Evolutionary conservation across 1,284 basidiomycete species (phyloP).

Genomic region (Apiotrichum laibachii): DNA sequence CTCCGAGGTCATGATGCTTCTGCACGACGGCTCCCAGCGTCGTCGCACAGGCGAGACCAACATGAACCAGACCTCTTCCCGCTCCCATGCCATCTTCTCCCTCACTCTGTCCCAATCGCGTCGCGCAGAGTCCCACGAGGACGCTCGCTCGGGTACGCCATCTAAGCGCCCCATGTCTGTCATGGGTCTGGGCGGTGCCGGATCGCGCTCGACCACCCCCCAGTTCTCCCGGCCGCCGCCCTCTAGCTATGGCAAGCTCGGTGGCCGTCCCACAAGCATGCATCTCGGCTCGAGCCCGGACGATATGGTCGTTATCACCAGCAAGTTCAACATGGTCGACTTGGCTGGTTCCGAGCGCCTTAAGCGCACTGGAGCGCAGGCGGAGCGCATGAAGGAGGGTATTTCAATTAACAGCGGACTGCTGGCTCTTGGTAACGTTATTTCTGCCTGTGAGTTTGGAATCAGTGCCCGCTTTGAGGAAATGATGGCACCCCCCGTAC

Average conservation of each 20-base stretch:
- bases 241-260: constrained; percentile 20
- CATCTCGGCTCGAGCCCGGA: constrained; percentile 56
- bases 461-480: neutral
- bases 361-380: constrained; percentile 86
- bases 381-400: constrained; percentile 94
- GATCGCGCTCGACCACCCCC: constrained; percentile 22
- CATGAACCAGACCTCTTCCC: constrained; percentile 97
- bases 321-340: constrained; percentile 99
- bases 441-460: constrained; percentile 64
- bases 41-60: constrained; percentile 95
- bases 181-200: constrained; percentile 9
- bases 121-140: constrained; percentile 23
- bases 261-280: constrained; percentile 65
- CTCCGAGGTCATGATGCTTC: constrained; percentile 85
- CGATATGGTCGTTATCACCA: constrained; percentile 84
- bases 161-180: constrained; percentile 27
- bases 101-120: constrained; percentile 77
- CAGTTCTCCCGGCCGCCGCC: constrained; percentile 19
- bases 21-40: constrained; percentile 81
- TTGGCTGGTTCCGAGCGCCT: constrained; percentile 94
- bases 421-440: constrained; percentile 94
- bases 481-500: neutral
- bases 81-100: constrained; percentile 98
- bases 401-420: constrained; percentile 97
- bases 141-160: constrained; percentile 9